These are phyloP conservation scores for Proteromonas lacertae DNA, from an alignment of 352 stramenopile genomes.

Conservation along the genomic window DNA sequence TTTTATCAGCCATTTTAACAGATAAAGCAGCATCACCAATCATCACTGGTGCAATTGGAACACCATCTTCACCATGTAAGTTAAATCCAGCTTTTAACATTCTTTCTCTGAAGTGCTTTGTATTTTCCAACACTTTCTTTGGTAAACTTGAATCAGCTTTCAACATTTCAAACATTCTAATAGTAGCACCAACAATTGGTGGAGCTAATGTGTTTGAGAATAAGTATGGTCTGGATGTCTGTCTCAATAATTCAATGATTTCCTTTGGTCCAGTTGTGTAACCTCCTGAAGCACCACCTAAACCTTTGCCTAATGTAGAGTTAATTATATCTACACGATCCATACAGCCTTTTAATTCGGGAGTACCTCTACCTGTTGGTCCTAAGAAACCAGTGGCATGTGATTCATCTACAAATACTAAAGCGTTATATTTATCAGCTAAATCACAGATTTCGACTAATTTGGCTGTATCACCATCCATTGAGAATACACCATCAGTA, in stretches of 20 bases:
- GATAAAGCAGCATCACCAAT: conserved; percentile 47
- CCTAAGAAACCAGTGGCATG: conserved; percentile 68
- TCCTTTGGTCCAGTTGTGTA: conserved; percentile 53
- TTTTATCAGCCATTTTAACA: conserved; percentile 42
- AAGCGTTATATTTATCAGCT: conserved; percentile 53
- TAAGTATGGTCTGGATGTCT: conserved; percentile 51
- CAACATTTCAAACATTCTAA: conserved; percentile 65
- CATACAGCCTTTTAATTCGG: conserved; percentile 48
- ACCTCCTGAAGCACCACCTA: conserved; percentile 50
- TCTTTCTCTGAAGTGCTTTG: conserved; percentile 46
- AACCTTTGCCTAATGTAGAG: conserved; percentile 59
- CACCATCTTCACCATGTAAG: conserved; percentile 22
- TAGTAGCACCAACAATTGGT: conserved; percentile 50
- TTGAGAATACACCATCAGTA: conserved; percentile 68
- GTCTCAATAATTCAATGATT: conserved; percentile 41
- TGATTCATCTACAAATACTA: conserved; percentile 64
- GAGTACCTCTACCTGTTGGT: conserved; percentile 40
- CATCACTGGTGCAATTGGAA: conserved; percentile 17
- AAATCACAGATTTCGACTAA: conserved; percentile 30
- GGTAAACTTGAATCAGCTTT: conserved; percentile 23
- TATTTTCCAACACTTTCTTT: conserved; percentile 43
- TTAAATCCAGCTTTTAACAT: conserved; percentile 52
- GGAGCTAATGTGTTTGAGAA: conserved; percentile 64
- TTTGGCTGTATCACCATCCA: conserved; percentile 62
- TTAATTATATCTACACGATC: conserved; percentile 63